These are phyloP conservation scores for Prunella vulgaris DNA, from an alignment of 257 asterid species.

Conservation along the genomic window DNA sequence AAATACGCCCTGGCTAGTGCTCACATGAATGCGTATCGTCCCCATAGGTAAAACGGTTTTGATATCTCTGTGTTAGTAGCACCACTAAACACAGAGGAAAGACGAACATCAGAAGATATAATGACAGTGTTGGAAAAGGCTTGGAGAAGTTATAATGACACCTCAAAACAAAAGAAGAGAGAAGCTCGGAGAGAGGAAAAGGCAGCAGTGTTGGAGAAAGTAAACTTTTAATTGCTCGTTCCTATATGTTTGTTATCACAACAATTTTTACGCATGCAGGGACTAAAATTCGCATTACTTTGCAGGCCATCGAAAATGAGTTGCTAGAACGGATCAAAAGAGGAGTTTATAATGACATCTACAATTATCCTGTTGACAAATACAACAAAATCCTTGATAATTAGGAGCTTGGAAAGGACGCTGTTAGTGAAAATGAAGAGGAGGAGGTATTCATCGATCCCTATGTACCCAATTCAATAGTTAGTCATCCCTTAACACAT, in stretches of 20 bases:
- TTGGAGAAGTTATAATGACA: no score
- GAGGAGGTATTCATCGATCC: slow-evolving; percentile 28
- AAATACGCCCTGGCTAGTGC: no score
- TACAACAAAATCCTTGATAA: slow-evolving; percentile 56
- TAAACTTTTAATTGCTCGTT: slow-evolving; percentile 11
- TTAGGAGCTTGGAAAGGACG: slow-evolving; percentile 36
- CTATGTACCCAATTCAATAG: not conserved
- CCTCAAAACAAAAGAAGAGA: slow-evolving; percentile 64
- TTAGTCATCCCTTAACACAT: not conserved
- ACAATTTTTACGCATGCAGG: not conserved
- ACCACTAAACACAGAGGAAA: no score
- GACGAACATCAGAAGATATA: no score
- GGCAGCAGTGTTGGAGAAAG: slow-evolving; percentile 79
- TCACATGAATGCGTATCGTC: no score
- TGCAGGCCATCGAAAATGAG: slow-evolving; percentile 86
- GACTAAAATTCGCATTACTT: slow-evolving; percentile 14
- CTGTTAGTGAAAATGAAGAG: slow-evolving; percentile 46
- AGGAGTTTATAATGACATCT: slow-evolving; percentile 66
- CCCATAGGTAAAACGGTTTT: no score
- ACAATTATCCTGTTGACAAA: slow-evolving; percentile 54
- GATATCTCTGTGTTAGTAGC: no score
- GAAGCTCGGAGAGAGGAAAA: slow-evolving; percentile 89
- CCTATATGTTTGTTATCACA: not conserved
- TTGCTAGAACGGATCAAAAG: slow-evolving; percentile 69
- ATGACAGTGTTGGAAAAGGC: no score